Conservation (phyloP, 371 early-diverging fungal species). For the Lichtheimia ramosa region DNA sequence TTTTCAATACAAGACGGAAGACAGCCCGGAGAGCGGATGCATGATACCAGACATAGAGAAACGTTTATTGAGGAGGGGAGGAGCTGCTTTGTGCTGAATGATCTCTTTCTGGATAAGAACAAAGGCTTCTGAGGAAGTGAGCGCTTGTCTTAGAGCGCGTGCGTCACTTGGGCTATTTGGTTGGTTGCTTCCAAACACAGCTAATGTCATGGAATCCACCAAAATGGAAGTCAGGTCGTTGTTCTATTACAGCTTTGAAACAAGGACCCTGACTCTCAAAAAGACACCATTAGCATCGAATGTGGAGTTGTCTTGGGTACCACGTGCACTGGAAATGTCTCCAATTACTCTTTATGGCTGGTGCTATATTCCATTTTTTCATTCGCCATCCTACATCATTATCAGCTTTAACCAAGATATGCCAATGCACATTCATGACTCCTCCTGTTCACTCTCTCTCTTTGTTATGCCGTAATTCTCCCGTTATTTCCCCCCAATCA, state of each 20-base stretch:
- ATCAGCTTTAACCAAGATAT: too few species aligned
- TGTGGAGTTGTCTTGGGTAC: neutral
- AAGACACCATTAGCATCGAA: neutral
- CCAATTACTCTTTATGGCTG: too few species aligned
- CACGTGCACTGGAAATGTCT: slow-evolving; percentile 2
- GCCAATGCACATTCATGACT: too few species aligned
- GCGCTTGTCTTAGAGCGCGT: slow-evolving; percentile 2
- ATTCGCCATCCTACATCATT: too few species aligned
- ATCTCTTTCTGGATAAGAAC: too few species aligned
- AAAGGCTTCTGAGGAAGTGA: neutral
- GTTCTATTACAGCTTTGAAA: slow-evolving; percentile 4
- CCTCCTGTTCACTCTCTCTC: too few species aligned
- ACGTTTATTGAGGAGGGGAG: neutral
- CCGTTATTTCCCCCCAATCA: too few species aligned
- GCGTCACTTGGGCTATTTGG: slow-evolving; percentile 9
- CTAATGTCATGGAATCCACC: slow-evolving; percentile 2
- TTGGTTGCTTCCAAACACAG: slow-evolving; percentile 13
- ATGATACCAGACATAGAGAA: neutral
- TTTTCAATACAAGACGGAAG: neutral
- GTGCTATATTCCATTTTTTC: too few species aligned
- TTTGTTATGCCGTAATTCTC: too few species aligned
- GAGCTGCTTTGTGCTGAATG: neutral
- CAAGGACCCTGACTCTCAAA: slow-evolving; percentile 10
- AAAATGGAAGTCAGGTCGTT: slow-evolving; percentile 8
- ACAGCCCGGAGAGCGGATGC: neutral